These are phyloP conservation scores for Mycena filopes DNA, from an alignment of 768 basidiomycete species.

Conservation along the genomic window DNA sequence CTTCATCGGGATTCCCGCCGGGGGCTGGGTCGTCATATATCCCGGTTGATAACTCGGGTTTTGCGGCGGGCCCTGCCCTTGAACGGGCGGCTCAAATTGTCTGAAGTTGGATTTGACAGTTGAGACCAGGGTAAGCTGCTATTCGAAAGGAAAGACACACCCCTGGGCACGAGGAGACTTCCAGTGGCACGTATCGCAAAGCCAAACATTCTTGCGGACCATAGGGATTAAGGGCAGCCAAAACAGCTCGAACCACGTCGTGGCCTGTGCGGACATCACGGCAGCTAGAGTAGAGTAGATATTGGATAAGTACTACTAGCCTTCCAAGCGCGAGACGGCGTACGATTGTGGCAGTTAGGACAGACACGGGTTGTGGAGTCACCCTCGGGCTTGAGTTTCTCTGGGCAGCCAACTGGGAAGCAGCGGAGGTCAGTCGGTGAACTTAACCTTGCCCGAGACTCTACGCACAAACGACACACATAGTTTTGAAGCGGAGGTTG, in stretches of 20 bases:
- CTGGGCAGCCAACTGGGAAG: constrained; percentile 70
- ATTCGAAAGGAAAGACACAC: not conserved
- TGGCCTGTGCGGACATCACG: constrained; percentile 69
- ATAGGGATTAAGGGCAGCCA: constrained; percentile 78
- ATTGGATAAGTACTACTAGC: too few relatives aligned
- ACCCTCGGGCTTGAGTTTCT: constrained; percentile 65
- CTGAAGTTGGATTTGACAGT: not conserved
- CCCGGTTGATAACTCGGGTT: constrained; percentile 8
- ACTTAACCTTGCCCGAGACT: not conserved
- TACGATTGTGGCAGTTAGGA: constrained; percentile 72
- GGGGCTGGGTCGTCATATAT: constrained; percentile 7
- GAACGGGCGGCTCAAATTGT: constrained; percentile 10
- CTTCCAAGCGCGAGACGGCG: not conserved
- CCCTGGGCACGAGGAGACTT: constrained; percentile 45
- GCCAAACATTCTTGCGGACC: constrained; percentile 70
- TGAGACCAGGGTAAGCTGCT: too few relatives aligned
- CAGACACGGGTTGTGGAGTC: constrained; percentile 65
- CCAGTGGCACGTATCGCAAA: constrained; percentile 81
- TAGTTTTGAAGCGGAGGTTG: not conserved
- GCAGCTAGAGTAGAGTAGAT: constrained; percentile 44
- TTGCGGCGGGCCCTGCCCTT: constrained; percentile 1
- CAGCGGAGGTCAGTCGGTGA: constrained; percentile 24
- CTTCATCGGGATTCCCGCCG: not conserved
- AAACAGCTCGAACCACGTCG: constrained; percentile 81
- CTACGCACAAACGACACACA: constrained; percentile 55